Base-by-base conservation (phyloP, 2,329 filamentous ascomycete species). In the Trichophyton schoenleinii region DNA sequence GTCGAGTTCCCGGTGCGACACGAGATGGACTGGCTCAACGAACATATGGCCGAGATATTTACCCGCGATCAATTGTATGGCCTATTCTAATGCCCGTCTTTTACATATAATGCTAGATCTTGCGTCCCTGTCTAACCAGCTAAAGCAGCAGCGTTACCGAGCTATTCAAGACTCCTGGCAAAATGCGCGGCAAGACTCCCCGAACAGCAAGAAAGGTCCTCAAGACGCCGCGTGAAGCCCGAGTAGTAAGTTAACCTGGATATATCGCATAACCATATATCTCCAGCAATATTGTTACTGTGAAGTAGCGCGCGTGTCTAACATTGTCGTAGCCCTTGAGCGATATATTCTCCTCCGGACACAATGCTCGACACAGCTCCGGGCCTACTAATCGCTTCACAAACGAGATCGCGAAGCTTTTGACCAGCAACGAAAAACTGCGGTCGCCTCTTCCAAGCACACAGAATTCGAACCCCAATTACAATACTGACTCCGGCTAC, bases 1-100 rank as follows among this genome's bases (percentile, higher is more conserved):
- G 95, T 97, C 70, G 84, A 88, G 49, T 97, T 89, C 76, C 90
- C 91, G 34, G 91, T 89, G 64, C 85, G 89, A 62, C 95, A 97
- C 75, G 94, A 99, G 73, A 79, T 97, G 70, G 91, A 97, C 72
- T 99, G 94, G 94, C 80, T 99, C 68, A 97, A 99, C 70, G 94
- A 97, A 77, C 94, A 99, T 74, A 96, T 99, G 92, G 84, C 85
- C 58, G 90, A 95, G 65, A 89, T 99, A 70, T 95, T 97, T 72
- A 87, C 86, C 69, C 85, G 87, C 68, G 88, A 91, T 70, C 85
- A 91, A 75, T 83, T 91, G 94, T 96, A 83, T 70, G 87, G 53
- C 53, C 22, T 13, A 22, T 22, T 6, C 13, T 28, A 3, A 13
- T 52, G 11, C 11, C 2, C 9, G 3, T 38, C 34, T 38, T 38